Evolutionary conservation across 176 grass and related monocot genomes (phyloP).

Genomic region (Oryza glaberrima): DNA sequence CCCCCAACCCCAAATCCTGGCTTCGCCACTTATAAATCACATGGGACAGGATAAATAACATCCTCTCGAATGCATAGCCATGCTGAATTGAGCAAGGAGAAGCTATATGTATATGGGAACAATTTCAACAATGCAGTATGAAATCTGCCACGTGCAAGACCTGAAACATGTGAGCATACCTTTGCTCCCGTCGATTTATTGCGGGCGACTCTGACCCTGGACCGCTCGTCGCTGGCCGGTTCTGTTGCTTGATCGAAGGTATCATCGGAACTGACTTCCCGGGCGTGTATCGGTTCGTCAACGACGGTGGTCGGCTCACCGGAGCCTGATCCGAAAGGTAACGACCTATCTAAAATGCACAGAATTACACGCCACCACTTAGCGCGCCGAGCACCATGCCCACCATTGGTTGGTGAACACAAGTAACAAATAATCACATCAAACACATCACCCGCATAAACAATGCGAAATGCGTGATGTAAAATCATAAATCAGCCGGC

Average conservation of each 20-base stretch:
- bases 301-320: conserved; percentile 51
- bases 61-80: background rate
- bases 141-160: background rate
- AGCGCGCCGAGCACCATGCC: conserved; percentile 13
- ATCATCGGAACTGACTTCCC: conserved; percentile 70
- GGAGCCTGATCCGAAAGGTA: conserved; percentile 83
- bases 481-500: background rate
- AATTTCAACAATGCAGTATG: background rate
- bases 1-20: too few relatives aligned
- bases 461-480: background rate
- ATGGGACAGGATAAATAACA: background rate
- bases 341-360: conserved; percentile 89
- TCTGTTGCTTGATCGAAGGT: conserved; percentile 65
- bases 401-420: background rate
- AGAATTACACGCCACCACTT: conserved; percentile 42
- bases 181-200: conserved; percentile 62
- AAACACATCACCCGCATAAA: background rate
- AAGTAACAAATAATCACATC: conserved; percentile 26
- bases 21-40: background rate
- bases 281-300: conserved; percentile 42
- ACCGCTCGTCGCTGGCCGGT: conserved; percentile 45
- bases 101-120: background rate
- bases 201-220: conserved; percentile 45
- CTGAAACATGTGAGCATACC: conserved; percentile 46
- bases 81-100: background rate